Conservation (phyloP, 2,329 filamentous ascomycete genomes). For the Claviceps spartinae region DNA sequence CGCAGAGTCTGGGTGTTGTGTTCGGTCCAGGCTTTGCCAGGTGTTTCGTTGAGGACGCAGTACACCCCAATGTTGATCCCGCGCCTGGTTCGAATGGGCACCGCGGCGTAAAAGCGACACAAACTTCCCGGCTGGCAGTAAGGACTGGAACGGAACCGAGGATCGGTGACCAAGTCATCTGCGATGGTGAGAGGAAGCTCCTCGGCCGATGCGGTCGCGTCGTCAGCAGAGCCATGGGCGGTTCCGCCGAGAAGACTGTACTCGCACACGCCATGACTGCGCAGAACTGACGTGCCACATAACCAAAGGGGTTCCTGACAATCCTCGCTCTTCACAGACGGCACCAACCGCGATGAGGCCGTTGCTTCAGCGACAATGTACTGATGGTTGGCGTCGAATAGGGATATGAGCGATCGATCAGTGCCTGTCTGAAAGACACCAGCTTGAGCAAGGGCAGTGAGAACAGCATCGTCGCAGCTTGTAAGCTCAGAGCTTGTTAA, state of each 20-base stretch:
- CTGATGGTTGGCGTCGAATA: constrained; percentile 35
- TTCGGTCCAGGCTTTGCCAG: constrained; percentile 12
- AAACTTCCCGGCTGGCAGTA: constrained; percentile 13
- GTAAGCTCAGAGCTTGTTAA: constrained; percentile 10
- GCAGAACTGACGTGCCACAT: constrained; percentile 19
- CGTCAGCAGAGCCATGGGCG: neutral
- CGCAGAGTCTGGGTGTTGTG: constrained; percentile 14
- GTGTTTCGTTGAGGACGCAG: constrained; percentile 14
- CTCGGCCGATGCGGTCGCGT: neutral
- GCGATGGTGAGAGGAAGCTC: constrained; percentile 20
- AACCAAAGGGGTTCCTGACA: constrained; percentile 12
- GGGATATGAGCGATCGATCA: constrained; percentile 32
- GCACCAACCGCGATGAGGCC: constrained; percentile 22
- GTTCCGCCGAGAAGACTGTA: constrained; percentile 6
- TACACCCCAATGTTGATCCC: constrained; percentile 30
- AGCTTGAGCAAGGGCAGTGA: constrained; percentile 38
- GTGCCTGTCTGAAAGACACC: constrained; percentile 29
- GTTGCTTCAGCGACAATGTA: constrained; percentile 39
- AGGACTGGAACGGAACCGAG: constrained; percentile 16
- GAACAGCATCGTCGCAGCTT: constrained; percentile 20
- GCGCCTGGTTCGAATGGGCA: constrained; percentile 24
- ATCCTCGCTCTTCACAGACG: constrained; percentile 7
- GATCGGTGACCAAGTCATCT: constrained; percentile 19
- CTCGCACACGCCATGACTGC: constrained; percentile 17
- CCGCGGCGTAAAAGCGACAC: constrained; percentile 26